Base-by-base conservation (phyloP, 2,329 filamentous ascomycete genomes). In the Fusarium incarnatum region DNA sequence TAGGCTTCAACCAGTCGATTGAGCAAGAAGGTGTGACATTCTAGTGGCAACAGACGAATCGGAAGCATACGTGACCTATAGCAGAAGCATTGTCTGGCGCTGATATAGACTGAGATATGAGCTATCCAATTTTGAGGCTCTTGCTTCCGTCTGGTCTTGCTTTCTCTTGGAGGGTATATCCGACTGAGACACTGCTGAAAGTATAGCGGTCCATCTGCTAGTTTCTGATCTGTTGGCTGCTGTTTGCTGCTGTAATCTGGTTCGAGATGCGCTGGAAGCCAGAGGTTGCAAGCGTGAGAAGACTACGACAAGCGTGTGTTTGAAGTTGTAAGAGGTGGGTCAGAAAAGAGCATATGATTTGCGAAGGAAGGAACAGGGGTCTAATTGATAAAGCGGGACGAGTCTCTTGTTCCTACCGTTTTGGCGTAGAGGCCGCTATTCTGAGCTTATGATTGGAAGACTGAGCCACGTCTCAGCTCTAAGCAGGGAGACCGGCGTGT, bases 401-500 rank as follows among this genome's bases (percentile, higher is more conserved):
- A 63, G 64, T 60, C 56, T 63, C 46, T 63, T 57, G 56, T 70
- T 68, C 64, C 58, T 67, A 71, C 60, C 60, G 55, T 71, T 74
- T 76, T n/a, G 70, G 68, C 64, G 62, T 74, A 66, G 73, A 73
- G 59, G 42, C 47, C 55, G 60, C 9, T 20, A 30, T 46, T 49
- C 6, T 16, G 30, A n/a, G 7, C 0, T 30, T 67, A 5, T 57
- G n/a, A 73, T 74, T 75, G 73, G 73, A 3, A 3, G 18, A 5
- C 11, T 34, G 15, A 22, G n/a, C 18, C 12, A 25, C 41, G 56
- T 60, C 59, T 70, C 63, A 67, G 73, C 66, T 27, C 45, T 41
- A 49, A 57, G 40, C 65, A 73, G 53, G 67, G 59, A 52, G 61
- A 54, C 64, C 60, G 67, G 63, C 68, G 65, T 73, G 81, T 83